Conservation (phyloP, 352 stramenopile species). For the Pythium phragmiticola region DNA sequence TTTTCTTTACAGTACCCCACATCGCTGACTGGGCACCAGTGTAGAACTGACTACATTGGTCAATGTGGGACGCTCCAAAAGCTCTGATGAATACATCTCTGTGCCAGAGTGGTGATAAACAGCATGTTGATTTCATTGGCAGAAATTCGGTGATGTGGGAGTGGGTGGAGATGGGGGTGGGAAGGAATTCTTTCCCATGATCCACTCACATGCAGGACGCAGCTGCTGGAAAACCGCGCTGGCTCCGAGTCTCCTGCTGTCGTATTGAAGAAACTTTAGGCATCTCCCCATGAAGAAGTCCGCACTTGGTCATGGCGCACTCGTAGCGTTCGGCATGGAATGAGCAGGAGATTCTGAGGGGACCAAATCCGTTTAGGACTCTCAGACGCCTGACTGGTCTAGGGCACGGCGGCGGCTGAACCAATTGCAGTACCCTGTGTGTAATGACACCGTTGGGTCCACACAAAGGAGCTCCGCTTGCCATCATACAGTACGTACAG, state of each 20-base stretch:
- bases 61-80: constrained; percentile 3
- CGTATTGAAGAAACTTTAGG: background rate
- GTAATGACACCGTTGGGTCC: no score
- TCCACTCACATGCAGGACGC: background rate
- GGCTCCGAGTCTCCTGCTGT: background rate
- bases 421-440: no score
- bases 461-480: no score
- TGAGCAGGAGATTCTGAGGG: no score
- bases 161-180: background rate
- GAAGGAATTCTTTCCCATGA: background rate
- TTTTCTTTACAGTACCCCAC: background rate
- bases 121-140: background rate
- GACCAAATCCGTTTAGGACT: no score
- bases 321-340: no score
- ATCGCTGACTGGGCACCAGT: background rate
- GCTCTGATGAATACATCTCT: background rate
- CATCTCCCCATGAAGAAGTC: no score
- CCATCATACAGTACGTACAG: background rate
- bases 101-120: background rate
- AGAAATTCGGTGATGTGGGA: background rate
- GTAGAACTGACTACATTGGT: background rate
- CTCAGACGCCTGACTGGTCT: no score
- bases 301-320: no score
- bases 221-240: background rate
- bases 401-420: no score